Percentiles rank a stretch among this genome's conserved stretches.
Evolutionary conservation across 306 rosid species (phyloP).

Genomic region (Spatholobus suberectus): DNA sequence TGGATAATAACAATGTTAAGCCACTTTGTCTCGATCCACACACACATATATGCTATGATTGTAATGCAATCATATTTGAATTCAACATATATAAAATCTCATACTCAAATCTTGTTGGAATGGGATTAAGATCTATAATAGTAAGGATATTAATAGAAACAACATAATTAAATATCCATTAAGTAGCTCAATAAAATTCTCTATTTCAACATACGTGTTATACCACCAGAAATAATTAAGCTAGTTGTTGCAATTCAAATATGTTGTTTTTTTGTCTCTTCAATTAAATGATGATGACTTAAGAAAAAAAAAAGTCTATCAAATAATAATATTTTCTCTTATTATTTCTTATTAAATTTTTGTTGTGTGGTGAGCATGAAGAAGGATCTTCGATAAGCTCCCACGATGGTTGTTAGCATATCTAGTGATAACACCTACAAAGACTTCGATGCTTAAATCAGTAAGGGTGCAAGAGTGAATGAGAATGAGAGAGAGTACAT

Average conservation of each 20-base stretch:
- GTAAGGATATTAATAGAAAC: neutral
- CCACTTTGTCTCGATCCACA: neutral
- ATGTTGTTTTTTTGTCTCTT: neutral
- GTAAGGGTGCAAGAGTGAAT: too few species aligned
- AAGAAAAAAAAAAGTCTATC: neutral
- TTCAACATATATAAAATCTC: constrained; percentile 9
- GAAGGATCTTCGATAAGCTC: too few species aligned
- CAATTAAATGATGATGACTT: neutral
- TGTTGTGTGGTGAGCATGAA: too few species aligned
- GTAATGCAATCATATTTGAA: neutral
- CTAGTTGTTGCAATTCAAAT: neutral
- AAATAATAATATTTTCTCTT: neutral
- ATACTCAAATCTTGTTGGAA: constrained; percentile 22
- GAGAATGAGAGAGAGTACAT: too few species aligned
- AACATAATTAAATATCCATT: neutral
- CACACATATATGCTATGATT: neutral
- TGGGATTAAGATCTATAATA: neutral
- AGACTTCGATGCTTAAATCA: too few species aligned
- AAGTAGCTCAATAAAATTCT: neutral
- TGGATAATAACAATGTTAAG: constrained; percentile 1
- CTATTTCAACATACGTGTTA: neutral
- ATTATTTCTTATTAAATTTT: neutral
- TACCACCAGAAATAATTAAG: neutral
- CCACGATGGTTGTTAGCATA: too few species aligned
- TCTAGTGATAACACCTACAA: too few species aligned